A percentile compares a stretch with the other conserved stretches of the same genome.
Conservation (phyloP, 2,329 filamentous ascomycete genomes). For the Chrysosporium queenslandicum region DNA sequence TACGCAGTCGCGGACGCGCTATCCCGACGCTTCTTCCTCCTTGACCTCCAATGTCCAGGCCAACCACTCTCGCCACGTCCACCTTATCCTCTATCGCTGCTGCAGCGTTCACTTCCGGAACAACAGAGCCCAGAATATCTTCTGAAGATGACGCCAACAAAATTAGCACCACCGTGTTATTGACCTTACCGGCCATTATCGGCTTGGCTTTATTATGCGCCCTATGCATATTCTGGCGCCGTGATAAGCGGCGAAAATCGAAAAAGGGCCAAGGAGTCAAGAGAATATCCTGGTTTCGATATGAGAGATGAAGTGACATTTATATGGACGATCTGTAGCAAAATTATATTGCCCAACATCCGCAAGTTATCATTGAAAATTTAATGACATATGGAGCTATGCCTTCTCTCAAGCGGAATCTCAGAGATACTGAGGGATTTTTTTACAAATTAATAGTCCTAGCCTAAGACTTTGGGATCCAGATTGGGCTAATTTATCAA, state of each 20-base stretch:
- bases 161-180: background rate
- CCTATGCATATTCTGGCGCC: background rate
- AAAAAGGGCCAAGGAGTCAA: background rate
- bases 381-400: too few species aligned
- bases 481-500: too few species aligned
- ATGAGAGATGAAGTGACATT: conserved; percentile 2
- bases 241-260: background rate
- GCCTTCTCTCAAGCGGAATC: too few species aligned
- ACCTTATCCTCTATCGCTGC: background rate
- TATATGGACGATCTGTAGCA: background rate
- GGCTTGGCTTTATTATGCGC: background rate
- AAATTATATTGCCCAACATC: background rate
- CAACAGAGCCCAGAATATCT: background rate
- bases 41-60: background rate
- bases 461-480: too few species aligned
- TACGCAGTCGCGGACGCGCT: too few species aligned
- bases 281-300: conserved; percentile 2
- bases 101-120: background rate
- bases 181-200: background rate
- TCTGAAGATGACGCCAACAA: background rate
- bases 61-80: background rate
- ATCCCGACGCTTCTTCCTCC: too few species aligned
- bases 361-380: conserved; percentile 14
- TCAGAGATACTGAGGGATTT: too few species aligned
- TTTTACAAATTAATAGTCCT: too few species aligned